Percentiles rank a stretch among this genome's conserved stretches.
Evolutionary conservation across 805 yeast genomes (phyloP).

Genomic region (Cyberlindnera amylophila): DNA sequence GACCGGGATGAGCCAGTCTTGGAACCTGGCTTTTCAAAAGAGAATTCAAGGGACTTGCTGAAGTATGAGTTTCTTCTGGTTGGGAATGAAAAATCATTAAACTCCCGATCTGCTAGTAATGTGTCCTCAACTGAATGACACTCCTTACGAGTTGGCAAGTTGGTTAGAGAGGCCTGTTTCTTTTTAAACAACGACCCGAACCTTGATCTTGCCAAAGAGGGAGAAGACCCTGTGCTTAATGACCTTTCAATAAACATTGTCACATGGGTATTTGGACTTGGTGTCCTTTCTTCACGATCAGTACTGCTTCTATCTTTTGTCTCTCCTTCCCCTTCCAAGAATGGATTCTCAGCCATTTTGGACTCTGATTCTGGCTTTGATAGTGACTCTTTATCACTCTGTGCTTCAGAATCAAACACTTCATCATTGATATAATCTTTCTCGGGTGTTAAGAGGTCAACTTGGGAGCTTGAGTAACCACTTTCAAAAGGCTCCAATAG

Average conservation of each 20-base stretch:
- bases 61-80: conserved; percentile 8
- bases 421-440: background rate
- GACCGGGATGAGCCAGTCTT: background rate
- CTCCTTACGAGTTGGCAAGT: conserved; percentile 14
- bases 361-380: too few relatives aligned
- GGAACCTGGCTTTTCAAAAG: conserved; percentile 8
- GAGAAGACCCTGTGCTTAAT: background rate
- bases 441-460: background rate
- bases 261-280: background rate
- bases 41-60: conserved; percentile 6
- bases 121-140: conserved; percentile 27
- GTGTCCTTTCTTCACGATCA: background rate
- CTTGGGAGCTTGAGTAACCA: background rate
- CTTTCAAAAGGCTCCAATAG: conserved; percentile 1
- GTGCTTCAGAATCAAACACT: background rate
- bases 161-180: conserved; percentile 1
- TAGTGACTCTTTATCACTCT: too few relatives aligned
- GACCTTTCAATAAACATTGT: background rate
- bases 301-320: too few relatives aligned
- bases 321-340: too few relatives aligned
- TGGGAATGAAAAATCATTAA: conserved; percentile 18
- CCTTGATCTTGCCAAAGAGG: background rate
- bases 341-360: too few relatives aligned
- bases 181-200: conserved; percentile 7
- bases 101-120: conserved; percentile 22